Conservation (phyloP, 768 basidiomycete species). For the Trametes cubensis region DNA sequence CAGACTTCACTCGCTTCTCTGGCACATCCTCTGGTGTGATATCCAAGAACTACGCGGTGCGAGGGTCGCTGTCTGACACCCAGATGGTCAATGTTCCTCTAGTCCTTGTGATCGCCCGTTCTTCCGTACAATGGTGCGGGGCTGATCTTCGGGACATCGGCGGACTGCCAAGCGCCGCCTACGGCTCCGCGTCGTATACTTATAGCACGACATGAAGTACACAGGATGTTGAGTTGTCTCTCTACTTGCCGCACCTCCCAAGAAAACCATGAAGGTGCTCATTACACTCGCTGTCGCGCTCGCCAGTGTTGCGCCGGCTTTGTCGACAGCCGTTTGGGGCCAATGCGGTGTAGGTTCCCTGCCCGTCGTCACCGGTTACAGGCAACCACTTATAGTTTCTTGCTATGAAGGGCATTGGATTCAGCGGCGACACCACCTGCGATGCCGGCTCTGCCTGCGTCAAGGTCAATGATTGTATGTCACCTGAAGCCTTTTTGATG, state of each 20-base stretch:
- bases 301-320: constrained; percentile 27
- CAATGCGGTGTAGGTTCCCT: constrained; percentile 46
- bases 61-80: background rate
- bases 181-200: background rate
- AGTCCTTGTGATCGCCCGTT: background rate
- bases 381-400: background rate
- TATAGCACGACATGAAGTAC: background rate
- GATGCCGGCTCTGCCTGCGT: constrained; percentile 48
- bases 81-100: too few species aligned
- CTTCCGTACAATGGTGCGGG: background rate
- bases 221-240: background rate
- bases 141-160: constrained; percentile 20
- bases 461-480: constrained; percentile 46
- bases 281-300: constrained; percentile 30
- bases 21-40: background rate
- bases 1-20: background rate
- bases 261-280: constrained; percentile 28
- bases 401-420: constrained; percentile 38
- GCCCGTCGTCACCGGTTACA: background rate
- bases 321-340: constrained; percentile 47
- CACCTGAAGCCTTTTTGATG: background rate
- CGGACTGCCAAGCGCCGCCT: constrained; percentile 9
- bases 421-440: constrained; percentile 48
- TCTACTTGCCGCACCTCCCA: background rate
- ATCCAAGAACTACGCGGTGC: background rate